A percentile compares a stretch with the other conserved stretches of the same genome.
phyloP scores from a whole-genome alignment of 2,329 filamentous ascomycete genomes.

The Pestalotiopsis sp. region DNA sequence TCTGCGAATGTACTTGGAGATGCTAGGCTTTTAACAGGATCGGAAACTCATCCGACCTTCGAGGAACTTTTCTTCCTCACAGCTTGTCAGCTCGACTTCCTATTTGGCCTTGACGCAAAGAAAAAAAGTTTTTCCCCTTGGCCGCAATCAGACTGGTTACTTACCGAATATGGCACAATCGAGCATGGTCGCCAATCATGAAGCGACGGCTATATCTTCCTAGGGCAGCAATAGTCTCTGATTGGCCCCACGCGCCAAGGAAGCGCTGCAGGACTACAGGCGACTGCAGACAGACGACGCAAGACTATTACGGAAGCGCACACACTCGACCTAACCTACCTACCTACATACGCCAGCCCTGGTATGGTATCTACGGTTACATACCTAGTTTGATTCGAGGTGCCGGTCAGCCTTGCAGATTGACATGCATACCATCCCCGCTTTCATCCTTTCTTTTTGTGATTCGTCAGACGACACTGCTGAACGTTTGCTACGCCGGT shows the following conservation, averaged over 20 bases:
- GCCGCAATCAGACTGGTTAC: background rate
- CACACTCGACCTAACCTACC: background rate
- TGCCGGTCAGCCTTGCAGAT: constrained; percentile 10
- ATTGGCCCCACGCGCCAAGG: constrained; percentile 3
- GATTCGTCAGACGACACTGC: background rate
- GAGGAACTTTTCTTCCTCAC: background rate
- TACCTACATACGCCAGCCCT: background rate
- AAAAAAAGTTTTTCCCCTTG: background rate
- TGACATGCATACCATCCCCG: constrained; percentile 4
- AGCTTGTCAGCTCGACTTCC: background rate
- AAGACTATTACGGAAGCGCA: constrained; percentile 5
- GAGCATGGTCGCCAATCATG: background rate
- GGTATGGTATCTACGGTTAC: background rate
- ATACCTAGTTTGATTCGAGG: background rate
- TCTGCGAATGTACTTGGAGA: background rate
- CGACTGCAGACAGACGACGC: too few relatives aligned
- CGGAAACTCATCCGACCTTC: background rate
- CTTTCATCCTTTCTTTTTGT: constrained; percentile 4
- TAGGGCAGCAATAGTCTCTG: background rate
- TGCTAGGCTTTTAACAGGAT: background rate
- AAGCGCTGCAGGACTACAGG: background rate
- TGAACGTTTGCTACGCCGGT: background rate
- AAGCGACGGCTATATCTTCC: constrained; percentile 1
- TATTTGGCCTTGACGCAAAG: background rate
- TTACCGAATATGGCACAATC: background rate